phyloP scores from a whole-genome alignment of 2,329 filamentous ascomycete species.

The Ophiostoma quercus region DNA sequence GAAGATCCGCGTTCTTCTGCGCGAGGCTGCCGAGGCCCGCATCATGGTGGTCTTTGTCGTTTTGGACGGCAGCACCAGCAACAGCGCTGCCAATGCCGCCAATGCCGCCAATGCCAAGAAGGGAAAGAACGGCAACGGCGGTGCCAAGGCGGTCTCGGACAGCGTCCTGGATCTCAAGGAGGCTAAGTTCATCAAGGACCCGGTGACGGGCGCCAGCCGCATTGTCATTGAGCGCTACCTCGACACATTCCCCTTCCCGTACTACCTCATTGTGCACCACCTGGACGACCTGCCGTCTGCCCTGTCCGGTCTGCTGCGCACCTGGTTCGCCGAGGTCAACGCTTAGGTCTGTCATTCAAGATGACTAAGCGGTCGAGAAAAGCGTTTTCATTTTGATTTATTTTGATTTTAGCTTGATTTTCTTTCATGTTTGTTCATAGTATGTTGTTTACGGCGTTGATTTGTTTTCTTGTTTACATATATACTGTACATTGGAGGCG shows the following conservation, averaged over 20 bases:
- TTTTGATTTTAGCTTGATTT: neutral
- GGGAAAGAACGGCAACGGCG: constrained; percentile 31
- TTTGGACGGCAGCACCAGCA: constrained; percentile 58
- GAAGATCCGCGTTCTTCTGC: constrained; percentile 71
- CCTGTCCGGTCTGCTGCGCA: constrained; percentile 79
- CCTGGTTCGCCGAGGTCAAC: constrained; percentile 82
- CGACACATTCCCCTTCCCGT: constrained; percentile 93
- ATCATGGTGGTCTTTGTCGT: constrained; percentile 99
- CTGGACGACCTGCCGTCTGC: constrained; percentile 86
- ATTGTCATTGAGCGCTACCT: constrained; percentile 86
- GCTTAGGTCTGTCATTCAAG: constrained; percentile 29
- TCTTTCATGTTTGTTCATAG: neutral
- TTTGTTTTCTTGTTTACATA: neutral
- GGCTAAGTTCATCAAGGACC: constrained; percentile 70
- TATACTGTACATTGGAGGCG: neutral
- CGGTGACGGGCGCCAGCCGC: constrained; percentile 51
- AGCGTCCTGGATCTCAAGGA: constrained; percentile 85
- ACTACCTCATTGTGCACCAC: constrained; percentile 91
- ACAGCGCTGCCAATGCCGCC: neutral
- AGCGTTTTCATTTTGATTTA: neutral
- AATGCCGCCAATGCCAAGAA: constrained; percentile 33
- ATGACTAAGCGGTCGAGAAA: neutral
- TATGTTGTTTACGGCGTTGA: neutral
- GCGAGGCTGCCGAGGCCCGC: constrained; percentile 83
- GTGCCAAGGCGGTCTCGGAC: constrained; percentile 38